Evolutionary conservation across 1,139 yeast species (phyloP).

Genomic region (Geotrichum aggregatum): DNA sequence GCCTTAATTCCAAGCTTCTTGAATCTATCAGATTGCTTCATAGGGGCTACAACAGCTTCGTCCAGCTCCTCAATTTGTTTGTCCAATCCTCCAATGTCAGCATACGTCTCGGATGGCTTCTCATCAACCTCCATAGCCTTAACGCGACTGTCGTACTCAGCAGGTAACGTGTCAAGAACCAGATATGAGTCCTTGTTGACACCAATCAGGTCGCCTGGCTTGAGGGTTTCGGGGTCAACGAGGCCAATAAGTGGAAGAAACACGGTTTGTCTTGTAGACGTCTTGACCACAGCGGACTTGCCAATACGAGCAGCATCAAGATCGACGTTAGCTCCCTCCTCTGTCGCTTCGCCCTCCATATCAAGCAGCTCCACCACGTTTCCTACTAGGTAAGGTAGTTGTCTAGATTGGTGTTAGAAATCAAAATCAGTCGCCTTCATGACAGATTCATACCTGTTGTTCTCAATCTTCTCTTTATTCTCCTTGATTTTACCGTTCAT

Average conservation of each 20-base stretch:
- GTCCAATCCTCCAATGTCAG: slow-evolving; percentile 97
- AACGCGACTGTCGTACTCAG: slow-evolving; percentile 95
- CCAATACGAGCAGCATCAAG: slow-evolving; percentile 88
- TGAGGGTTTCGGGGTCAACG: slow-evolving; percentile 80
- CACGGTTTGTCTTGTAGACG: slow-evolving; percentile 95
- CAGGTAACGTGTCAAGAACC: slow-evolving; percentile 89
- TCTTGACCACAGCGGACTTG: slow-evolving; percentile 96
- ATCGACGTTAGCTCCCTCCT: slow-evolving; percentile 94
- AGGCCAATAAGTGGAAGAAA: slow-evolving; percentile 93
- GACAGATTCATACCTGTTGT: slow-evolving; percentile 54
- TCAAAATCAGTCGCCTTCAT: not conserved
- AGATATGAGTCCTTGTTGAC: slow-evolving; percentile 95
- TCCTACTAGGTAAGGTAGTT: slow-evolving; percentile 94
- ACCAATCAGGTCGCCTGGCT: slow-evolving; percentile 95
- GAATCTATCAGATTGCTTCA: slow-evolving; percentile 94
- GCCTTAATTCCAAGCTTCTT: slow-evolving; percentile 99
- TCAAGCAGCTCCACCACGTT: slow-evolving; percentile 93
- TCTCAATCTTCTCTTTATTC: slow-evolving; percentile 92
- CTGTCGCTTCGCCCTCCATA: slow-evolving; percentile 79
- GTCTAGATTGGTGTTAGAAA: slow-evolving; percentile 34
- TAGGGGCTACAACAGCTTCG: slow-evolving; percentile 95
- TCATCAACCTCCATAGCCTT: slow-evolving; percentile 98
- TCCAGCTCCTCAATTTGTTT: slow-evolving; percentile 95
- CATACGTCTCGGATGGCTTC: slow-evolving; percentile 94
- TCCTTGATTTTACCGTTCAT: slow-evolving; percentile 94